phyloP scores from a whole-genome alignment of 139 green algal species.

The Auxenochlorella pyrenoidosa region DNA sequence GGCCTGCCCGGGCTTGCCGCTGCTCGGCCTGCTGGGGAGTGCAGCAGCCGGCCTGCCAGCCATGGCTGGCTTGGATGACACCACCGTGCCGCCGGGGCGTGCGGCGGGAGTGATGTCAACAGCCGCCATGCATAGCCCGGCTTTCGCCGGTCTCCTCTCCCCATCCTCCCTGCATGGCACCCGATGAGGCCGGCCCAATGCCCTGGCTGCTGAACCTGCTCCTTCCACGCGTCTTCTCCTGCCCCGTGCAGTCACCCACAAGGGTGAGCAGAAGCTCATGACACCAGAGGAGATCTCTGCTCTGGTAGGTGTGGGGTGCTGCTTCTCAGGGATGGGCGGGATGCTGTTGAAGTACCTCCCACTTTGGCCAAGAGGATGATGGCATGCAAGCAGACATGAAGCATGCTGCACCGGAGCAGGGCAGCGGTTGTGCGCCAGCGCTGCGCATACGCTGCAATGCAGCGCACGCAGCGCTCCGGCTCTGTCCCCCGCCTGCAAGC shows the following conservation, averaged over 20 bases:
- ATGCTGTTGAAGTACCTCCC: background rate
- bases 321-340: background rate
- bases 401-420: too few species aligned
- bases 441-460: too few species aligned
- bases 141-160: too few species aligned
- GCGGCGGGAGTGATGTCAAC: background rate
- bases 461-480: too few species aligned
- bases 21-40: background rate
- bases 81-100: too few species aligned
- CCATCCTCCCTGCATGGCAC: background rate
- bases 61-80: constrained; percentile 34
- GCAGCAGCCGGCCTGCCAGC: background rate
- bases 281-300: constrained; percentile 94
- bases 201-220: background rate
- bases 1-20: background rate
- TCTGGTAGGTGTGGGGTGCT: constrained; percentile 77
- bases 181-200: background rate
- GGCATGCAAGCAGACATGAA: too few species aligned
- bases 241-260: constrained; percentile 87
- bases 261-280: constrained; percentile 95
- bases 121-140: too few species aligned
- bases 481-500: too few species aligned
- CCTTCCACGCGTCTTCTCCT: background rate
- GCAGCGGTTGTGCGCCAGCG: too few species aligned
- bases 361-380: too few species aligned